phyloP scores from a whole-genome alignment of 495 filamentous ascomycete species.

The Platismatia glauca region DNA sequence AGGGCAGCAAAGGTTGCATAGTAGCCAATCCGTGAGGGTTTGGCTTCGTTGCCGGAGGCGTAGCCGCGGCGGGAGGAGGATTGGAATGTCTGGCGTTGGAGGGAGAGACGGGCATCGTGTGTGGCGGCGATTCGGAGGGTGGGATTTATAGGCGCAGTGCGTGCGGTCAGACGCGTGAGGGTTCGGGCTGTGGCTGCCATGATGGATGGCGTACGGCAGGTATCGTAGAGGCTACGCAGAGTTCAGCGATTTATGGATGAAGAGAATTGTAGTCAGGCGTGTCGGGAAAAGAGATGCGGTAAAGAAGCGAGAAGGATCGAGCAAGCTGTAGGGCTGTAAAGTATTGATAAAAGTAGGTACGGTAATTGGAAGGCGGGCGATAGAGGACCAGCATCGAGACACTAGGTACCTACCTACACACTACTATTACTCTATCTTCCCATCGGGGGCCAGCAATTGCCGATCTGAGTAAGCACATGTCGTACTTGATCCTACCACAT shows the following conservation, averaged over 20 bases:
- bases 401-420: no score
- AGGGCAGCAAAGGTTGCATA: constrained; percentile 49
- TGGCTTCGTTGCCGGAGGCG: constrained; percentile 54
- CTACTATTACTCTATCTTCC: neutral
- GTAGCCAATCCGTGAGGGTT: constrained; percentile 41
- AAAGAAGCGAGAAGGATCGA: neutral
- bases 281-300: neutral
- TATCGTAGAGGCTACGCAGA: neutral
- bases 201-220: constrained; percentile 18
- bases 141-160: constrained; percentile 38
- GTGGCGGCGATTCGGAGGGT: constrained; percentile 38
- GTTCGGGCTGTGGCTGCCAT: constrained; percentile 50
- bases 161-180: constrained; percentile 43
- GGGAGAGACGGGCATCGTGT: constrained; percentile 45
- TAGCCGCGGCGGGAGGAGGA: constrained; percentile 63
- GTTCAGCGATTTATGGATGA: neutral
- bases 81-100: constrained; percentile 53
- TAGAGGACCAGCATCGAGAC: no score
- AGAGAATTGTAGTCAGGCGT: no score
- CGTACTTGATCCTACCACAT: no score
- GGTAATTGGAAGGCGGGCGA: constrained; percentile 7
- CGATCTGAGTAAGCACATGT: neutral
- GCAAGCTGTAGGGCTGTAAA: constrained; percentile 6
- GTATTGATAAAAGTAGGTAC: no score
- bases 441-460: neutral